Base-by-base conservation (phyloP, 768 basidiomycete species). In the Russula sp. region DNA sequence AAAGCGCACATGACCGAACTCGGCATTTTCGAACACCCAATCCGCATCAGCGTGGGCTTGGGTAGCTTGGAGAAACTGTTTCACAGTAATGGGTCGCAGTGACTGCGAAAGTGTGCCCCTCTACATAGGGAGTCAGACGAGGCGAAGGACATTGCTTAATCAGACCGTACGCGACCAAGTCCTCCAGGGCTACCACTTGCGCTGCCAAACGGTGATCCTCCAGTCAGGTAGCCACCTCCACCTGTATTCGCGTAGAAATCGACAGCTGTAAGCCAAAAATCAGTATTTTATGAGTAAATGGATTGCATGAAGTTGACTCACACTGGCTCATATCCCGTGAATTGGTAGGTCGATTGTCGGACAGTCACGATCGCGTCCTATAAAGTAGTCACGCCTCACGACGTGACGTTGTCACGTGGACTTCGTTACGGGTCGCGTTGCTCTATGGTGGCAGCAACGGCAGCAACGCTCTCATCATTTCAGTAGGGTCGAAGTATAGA, bases 21-120 rank as follows among this genome's bases (percentile, higher is more conserved):
- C 89, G 5, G 79, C 74, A 34, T 85, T 88, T 60, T 93, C 93
- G 38, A 98, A 77, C 61, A 79, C 78, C 85, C 93, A 97, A 60
- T 95, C 92, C 2, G 90, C 87, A 66, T 98, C 95, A 1, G 87
- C 79, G 70, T 96, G 91, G 6, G 86, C 79, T 76, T 95, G 93
- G n/a, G 75, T 79, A 2, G 94, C 88, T 66, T 82, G 80, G 39
- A 77, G 70, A 48, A 97, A 78, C 70, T 96, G 93, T 55, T 83
- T 79, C 67, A 89, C 80, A 3, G 88, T 92, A 54, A 92, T 81
- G 4, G 93, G 91, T 39, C 93, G 79, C 25, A 87, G 72, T 2
- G 85, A 79, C 46, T 79, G 76, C 6, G 73, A 71, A 22, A 74
- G 72, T 53, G 73, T 74, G 22, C 66, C 71, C 69, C 71, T 73